Conservation (phyloP, 208 protist species). For the Crithidia thermophila region DNA sequence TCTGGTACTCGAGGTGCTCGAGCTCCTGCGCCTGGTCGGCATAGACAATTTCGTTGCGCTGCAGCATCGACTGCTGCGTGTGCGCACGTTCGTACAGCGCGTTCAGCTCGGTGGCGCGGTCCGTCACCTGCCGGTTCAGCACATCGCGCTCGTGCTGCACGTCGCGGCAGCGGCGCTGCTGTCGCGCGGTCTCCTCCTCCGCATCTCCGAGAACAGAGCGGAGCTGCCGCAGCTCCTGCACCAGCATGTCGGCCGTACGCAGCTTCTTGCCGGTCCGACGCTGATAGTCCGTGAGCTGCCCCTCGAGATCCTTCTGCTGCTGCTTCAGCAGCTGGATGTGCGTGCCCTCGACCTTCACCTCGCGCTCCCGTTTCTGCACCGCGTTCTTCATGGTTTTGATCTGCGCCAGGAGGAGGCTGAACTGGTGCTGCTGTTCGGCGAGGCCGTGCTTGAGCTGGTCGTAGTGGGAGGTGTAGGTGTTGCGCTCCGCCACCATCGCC, state of each 20-base stretch:
- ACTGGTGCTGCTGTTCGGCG: constrained; percentile 93
- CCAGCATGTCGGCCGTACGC: constrained; percentile 47
- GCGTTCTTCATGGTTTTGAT: constrained; percentile 94
- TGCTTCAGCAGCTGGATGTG: constrained; percentile 47
- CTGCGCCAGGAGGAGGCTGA: constrained; percentile 95
- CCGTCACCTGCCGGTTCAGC: constrained; percentile 93
- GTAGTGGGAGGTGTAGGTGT: constrained; percentile 97
- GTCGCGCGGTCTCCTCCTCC: constrained; percentile 81
- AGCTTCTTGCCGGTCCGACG: constrained; percentile 37
- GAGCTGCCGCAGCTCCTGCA: constrained; percentile 89
- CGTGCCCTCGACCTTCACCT: constrained; percentile 44
- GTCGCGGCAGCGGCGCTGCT: constrained; percentile 92
- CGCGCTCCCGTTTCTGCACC: constrained; percentile 81
- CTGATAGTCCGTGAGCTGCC: constrained; percentile 51
- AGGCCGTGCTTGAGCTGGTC: constrained; percentile 95
- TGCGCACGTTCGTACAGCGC: constrained; percentile 97
- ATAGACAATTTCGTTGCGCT: constrained; percentile 96
- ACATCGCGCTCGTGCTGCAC: constrained; percentile 96
- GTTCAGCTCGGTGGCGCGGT: constrained; percentile 94
- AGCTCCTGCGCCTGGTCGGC: constrained; percentile 70
- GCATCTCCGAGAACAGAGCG: constrained; percentile 93
- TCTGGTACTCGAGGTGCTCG: constrained; percentile 69
- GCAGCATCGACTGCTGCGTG: constrained; percentile 93
- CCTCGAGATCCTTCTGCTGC: constrained; percentile 57
- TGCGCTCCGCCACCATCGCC: constrained; percentile 94